Evolutionary conservation across 805 yeast species (phyloP).

Genomic region (Blastobotrys robertii): DNA sequence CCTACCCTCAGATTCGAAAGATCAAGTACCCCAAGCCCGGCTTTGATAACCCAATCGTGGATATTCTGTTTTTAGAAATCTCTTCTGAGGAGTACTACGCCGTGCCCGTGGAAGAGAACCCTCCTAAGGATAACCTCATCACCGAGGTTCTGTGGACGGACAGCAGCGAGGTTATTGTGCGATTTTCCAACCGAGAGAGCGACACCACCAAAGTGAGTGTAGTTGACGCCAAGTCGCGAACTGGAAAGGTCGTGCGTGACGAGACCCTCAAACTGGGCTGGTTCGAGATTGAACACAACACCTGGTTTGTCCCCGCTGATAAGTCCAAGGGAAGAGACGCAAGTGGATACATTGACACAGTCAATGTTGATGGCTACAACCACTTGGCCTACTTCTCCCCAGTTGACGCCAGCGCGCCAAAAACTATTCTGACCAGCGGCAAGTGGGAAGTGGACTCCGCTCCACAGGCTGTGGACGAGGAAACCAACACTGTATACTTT

Average conservation of each 20-base stretch:
- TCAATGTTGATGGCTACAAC: slow-evolving; percentile 38
- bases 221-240: slow-evolving; percentile 34
- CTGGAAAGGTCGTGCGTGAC: slow-evolving; percentile 37
- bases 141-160: slow-evolving; percentile 72
- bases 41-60: slow-evolving; percentile 58
- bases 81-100: slow-evolving; percentile 17
- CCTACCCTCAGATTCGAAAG: slow-evolving; percentile 51
- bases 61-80: slow-evolving; percentile 38
- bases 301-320: slow-evolving; percentile 47
- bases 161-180: slow-evolving; percentile 38
- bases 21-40: slow-evolving; percentile 86
- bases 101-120: slow-evolving; percentile 30
- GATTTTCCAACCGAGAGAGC: slow-evolving; percentile 55
- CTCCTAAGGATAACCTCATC: slow-evolving; percentile 38
- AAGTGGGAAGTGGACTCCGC: slow-evolving; percentile 86
- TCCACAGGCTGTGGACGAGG: slow-evolving; percentile 40
- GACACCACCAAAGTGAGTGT: slow-evolving; percentile 51
- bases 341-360: slow-evolving; percentile 76
- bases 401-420: slow-evolving; percentile 44
- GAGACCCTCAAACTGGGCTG: slow-evolving; percentile 47
- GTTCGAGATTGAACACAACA: slow-evolving; percentile 68
- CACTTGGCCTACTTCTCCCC: slow-evolving; percentile 85
- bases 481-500: slow-evolving; percentile 49
- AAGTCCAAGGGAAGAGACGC: slow-evolving; percentile 30
- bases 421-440: slow-evolving; percentile 55